These are phyloP conservation scores for Polytrichum commune DNA, from an alignment of 225 moss, liverwort and hornwort genomes.

Conservation along the genomic window DNA sequence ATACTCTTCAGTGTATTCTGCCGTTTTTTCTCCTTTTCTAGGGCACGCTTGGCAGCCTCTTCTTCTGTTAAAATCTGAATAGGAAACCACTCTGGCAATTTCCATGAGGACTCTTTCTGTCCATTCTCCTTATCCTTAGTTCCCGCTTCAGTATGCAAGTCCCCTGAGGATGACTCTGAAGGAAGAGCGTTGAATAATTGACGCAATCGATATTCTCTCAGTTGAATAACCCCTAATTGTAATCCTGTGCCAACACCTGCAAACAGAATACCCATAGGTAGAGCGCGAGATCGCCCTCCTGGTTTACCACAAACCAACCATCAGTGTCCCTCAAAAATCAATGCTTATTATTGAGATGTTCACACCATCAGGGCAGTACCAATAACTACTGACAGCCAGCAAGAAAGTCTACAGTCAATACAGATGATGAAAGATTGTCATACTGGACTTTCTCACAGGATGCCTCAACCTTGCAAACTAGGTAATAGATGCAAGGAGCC, in stretches of 20 bases:
- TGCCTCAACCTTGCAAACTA: not conserved
- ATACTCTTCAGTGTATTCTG: conserved; percentile 46
- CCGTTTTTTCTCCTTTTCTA: conserved; percentile 59
- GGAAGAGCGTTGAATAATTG: conserved; percentile 40
- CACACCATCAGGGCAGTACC: conserved; percentile 5
- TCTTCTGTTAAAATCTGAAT: conserved; percentile 75
- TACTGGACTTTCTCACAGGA: not conserved
- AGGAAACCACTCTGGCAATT: conserved; percentile 85
- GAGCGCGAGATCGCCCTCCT: conserved; percentile 59
- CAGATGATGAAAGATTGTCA: not conserved
- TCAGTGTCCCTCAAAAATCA: not conserved
- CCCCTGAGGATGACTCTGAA: conserved; percentile 20
- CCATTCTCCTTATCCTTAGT: conserved; percentile 11
- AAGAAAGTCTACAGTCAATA: not conserved
- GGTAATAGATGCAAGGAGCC: too few species aligned
- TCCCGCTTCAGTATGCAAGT: conserved; percentile 21
- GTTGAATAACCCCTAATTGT: conserved; percentile 58
- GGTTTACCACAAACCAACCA: conserved; percentile 13
- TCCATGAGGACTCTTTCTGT: conserved; percentile 41
- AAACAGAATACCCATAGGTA: conserved; percentile 81
- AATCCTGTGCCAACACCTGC: conserved; percentile 79
- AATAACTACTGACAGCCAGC: conserved; percentile 3
- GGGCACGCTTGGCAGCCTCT: conserved; percentile 72
- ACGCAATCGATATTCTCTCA: conserved; percentile 69
- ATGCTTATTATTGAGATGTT: too few species aligned